Evolutionary conservation across 495 filamentous ascomycete genomes (phyloP).

Genomic region (Xylaria scruposa): DNA sequence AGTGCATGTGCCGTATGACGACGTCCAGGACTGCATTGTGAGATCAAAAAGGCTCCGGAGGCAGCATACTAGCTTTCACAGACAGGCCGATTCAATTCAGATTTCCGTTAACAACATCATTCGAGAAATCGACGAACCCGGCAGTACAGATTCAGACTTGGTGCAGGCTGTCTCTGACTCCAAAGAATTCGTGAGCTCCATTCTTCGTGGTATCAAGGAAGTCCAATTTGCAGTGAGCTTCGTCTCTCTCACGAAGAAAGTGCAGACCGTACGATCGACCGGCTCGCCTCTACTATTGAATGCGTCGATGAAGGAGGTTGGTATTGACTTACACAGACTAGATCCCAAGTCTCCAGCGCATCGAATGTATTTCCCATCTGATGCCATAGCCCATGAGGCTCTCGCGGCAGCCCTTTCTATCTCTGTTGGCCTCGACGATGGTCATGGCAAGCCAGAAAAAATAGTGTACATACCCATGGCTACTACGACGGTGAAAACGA

Average conservation of each 20-base stretch:
- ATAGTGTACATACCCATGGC: constrained; percentile 97
- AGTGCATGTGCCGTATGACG: constrained; percentile 89
- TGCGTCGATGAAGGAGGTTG: constrained; percentile 92
- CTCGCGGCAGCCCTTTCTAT: constrained; percentile 90
- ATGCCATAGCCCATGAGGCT: constrained; percentile 94
- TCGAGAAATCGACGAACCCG: constrained; percentile 77
- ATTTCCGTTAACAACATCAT: constrained; percentile 76
- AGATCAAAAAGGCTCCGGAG: constrained; percentile 51
- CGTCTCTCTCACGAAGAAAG: constrained; percentile 80
- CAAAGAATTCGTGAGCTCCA: constrained; percentile 88
- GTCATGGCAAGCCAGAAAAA: constrained; percentile 80
- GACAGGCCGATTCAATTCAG: constrained; percentile 52
- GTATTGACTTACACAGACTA: constrained; percentile 89
- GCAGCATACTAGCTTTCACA: constrained; percentile 32
- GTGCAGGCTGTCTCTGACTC: constrained; percentile 90
- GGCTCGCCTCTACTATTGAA: constrained; percentile 78
- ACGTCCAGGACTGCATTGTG: constrained; percentile 68
- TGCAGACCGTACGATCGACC: constrained; percentile 68
- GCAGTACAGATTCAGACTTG: constrained; percentile 70
- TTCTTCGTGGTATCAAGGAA: constrained; percentile 91
- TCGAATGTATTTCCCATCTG: constrained; percentile 97
- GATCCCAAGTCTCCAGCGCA: constrained; percentile 94
- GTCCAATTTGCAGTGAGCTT: constrained; percentile 96
- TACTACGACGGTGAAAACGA: constrained; percentile 93
- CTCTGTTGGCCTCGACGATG: constrained; percentile 89